Percentiles rank a stretch among this genome's conserved stretches.
These are phyloP conservation scores for Delonix regia DNA, from an alignment of 306 rosid genomes.

Conservation along the genomic window DNA sequence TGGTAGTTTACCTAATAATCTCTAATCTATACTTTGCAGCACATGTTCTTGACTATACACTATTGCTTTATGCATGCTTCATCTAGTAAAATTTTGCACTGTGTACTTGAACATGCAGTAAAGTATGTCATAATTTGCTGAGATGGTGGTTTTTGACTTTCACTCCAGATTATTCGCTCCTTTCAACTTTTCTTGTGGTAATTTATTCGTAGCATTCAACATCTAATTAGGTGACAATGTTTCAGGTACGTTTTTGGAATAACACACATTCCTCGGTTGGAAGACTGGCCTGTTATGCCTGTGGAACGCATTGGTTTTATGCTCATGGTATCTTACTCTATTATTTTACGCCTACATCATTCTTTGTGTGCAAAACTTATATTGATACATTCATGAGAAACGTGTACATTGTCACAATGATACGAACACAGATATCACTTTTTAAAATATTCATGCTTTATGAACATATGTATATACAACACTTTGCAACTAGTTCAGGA, in stretches of 20 bases:
- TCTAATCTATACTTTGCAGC: not conserved
- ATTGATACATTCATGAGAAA: not conserved
- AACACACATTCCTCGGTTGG: constrained; percentile 77
- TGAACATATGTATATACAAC: not conserved
- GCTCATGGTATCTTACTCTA: constrained; percentile 58
- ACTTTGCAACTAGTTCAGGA: not conserved
- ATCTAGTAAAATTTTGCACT: not conserved
- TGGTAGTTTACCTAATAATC: not conserved
- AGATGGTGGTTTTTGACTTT: constrained; percentile 10
- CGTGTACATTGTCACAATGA: not conserved
- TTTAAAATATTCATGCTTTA: not conserved
- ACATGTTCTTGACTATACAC: not conserved
- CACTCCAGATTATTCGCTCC: not conserved
- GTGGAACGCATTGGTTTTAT: constrained; percentile 76
- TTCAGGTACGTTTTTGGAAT: constrained; percentile 81
- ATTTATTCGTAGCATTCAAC: not conserved
- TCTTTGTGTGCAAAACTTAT: constrained; percentile 14
- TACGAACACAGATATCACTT: not conserved
- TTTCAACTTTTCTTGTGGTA: not conserved
- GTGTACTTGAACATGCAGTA: not conserved
- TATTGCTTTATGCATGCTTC: not conserved
- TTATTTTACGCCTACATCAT: constrained; percentile 15
- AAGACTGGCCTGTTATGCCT: constrained; percentile 92
- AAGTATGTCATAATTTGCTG: not conserved
- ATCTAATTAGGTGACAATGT: constrained; percentile 27